Base-by-base conservation (phyloP, 1,284 basidiomycete genomes). In the Ustilago nuda region DNA sequence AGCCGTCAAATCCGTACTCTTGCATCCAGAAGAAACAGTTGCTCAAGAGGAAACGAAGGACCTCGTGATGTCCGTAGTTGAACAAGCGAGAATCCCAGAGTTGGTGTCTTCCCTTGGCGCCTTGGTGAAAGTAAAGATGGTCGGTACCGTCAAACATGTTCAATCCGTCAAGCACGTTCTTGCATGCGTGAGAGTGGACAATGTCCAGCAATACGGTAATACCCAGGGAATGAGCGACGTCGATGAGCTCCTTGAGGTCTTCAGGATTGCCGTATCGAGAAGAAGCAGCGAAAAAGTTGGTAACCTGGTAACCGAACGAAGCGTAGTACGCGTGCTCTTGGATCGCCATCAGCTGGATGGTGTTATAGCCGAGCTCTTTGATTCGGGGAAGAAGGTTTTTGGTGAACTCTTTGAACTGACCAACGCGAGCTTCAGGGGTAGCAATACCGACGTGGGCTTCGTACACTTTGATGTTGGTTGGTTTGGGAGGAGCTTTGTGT, bases 301-400 rank as follows among this genome's bases (percentile, higher is more conserved):
- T 98, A 11, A 99, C 92, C 87, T 99, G 96, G 87, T 99, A 99
- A 15, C 96, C 96, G 83, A 99, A 99, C 1, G 95, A 94, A 92
- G 96, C 96, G 87, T 99, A 99, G 87, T 99, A 99, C 4, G 95
- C 93, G 82, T 99, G 96, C 86, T 98, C 95, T 93, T 98, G 95
- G 77, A 98, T 89, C 17, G 86, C 86, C 86, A 86, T 86, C 82
- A 98, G 90, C 86, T 99, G 96, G 73, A 99, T 97, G 55, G 92
- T 91, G 85, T 99, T 99, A 88, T 99, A 99, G 4, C 95, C 97
- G 27, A 98, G 89, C 64, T 91, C 90, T 84, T 92, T 92, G 86
- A 99, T 98, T 68, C 94, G 90, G 39, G 93, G 94, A 8, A 99
- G 89, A 51, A 93, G 88, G 84, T 97, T 90, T 36, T 64, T 51